Evolutionary conservation across 805 yeast species (phyloP).

Genomic region (Ogataea haglerorum): DNA sequence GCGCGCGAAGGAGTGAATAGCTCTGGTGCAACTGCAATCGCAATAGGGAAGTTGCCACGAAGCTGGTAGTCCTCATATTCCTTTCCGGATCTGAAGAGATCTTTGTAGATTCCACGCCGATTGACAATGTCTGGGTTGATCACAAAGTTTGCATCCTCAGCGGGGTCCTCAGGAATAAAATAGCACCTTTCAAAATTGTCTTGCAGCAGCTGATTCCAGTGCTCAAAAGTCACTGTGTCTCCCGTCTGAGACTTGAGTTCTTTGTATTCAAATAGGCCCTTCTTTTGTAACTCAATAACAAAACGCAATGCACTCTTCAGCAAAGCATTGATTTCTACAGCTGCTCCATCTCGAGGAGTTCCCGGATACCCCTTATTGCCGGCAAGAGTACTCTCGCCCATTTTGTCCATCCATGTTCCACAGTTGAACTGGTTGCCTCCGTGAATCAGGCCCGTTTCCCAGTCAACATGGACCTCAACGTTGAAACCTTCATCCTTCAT

Average conservation of each 20-base stretch:
- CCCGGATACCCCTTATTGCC: constrained; percentile 92
- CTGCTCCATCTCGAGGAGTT: constrained; percentile 97
- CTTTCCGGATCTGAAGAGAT: constrained; percentile 74
- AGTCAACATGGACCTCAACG: constrained; percentile 75
- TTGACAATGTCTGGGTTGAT: constrained; percentile 66
- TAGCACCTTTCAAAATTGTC: constrained; percentile 75
- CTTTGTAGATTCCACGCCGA: constrained; percentile 93
- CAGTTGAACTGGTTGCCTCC: constrained; percentile 94
- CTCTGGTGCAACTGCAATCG: constrained; percentile 94
- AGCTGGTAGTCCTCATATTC: constrained; percentile 92
- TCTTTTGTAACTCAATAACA: constrained; percentile 54
- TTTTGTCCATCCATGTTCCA: constrained; percentile 99
- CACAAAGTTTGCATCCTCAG: constrained; percentile 57
- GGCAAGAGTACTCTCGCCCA: constrained; percentile 91
- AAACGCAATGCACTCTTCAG: constrained; percentile 81
- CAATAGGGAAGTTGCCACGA: constrained; percentile 89
- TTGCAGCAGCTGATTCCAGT: constrained; percentile 72
- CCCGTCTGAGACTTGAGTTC: constrained; percentile 62
- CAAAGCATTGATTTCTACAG: constrained; percentile 85
- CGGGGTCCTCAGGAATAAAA: constrained; percentile 66
- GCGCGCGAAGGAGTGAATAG: constrained; percentile 66
- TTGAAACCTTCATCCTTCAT: constrained; percentile 93
- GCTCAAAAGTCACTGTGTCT: constrained; percentile 46
- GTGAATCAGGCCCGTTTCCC: constrained; percentile 81
- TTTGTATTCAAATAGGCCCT: constrained; percentile 55